Evolutionary conservation across 2,329 filamentous ascomycete genomes (phyloP), one percentile per base, ranked within the genome.

Genomic region (Claviceps cyperi): DNA sequence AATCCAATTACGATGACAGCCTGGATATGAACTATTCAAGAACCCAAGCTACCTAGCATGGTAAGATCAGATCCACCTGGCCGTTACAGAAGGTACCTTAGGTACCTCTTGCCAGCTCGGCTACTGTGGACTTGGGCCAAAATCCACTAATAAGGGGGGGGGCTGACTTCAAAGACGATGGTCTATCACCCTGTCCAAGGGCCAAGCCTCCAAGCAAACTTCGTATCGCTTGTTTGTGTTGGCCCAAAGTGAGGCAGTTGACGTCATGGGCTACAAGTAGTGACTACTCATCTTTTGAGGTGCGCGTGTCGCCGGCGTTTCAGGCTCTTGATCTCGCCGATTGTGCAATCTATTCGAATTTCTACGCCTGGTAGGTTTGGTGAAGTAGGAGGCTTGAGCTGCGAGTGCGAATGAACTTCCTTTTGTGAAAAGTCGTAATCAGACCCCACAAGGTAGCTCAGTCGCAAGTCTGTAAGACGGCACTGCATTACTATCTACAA

Each of bases 361-460:
- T n/a, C n/a, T 22, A 36, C n/a, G 38, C 11, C 15, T 17, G 35
- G 28, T 35, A 48, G 6, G 8, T 32, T 32, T 32, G 28, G 9
- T 37, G 28, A 48, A 46, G 22, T 11, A 43, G 43, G 41, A 46
- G 19, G 21, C 11, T 32, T 46, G 38, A 39, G 9, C 24, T 45
- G 43, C 47, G 38, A 37, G n/a, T 45, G 43, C 47, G 38, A 37
- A 21, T 21, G 19, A 49, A 43, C 22, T 49, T 48, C 36, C 46
- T 43, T 49, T 51, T 51, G 41, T 51, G 50, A 49, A 43, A 4
- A 37, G 50, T 49, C 46, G 37, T 17, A 46, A 46, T 44, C 15
- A n/a, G 24, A 17, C 22, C 36, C 38, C 40, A n/a, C 14, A 11
- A 40, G 28, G 28, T 19, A 45, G 40, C 28, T 44, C 21, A 28